Percentiles rank a stretch among this genome's conserved stretches.
Evolutionary conservation across 345 rosid genomes (phyloP).

Genomic region (Bretschneidera sinensis): DNA sequence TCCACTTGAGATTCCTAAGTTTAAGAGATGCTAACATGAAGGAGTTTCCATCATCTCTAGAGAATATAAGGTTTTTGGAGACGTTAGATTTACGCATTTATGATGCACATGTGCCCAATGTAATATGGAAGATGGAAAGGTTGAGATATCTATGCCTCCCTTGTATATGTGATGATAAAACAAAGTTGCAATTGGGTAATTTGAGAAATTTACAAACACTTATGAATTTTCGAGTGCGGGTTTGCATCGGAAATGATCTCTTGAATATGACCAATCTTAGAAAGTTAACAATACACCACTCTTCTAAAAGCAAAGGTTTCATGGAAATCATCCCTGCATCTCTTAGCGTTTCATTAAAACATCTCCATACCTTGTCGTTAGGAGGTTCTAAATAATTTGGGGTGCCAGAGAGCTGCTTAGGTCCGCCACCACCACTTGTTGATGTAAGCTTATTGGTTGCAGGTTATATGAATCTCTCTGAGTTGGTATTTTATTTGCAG

Average conservation of each 20-base stretch:
- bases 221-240: conserved; percentile 1
- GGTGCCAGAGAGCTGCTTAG: too few species aligned
- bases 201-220: conserved; percentile 14
- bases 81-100: conserved; percentile 10
- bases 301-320: background rate
- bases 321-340: conserved; percentile 10
- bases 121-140: conserved; percentile 13
- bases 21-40: background rate
- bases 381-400: too few species aligned
- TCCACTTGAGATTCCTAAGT: conserved; percentile 30
- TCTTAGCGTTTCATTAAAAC: background rate
- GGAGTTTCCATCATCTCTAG: conserved; percentile 15
- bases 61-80: conserved; percentile 6
- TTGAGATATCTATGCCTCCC: too few species aligned
- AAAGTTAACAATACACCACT: background rate
- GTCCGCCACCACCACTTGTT: conserved; percentile 6
- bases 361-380: too few species aligned
- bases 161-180: too few species aligned
- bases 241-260: background rate
- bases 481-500: conserved; percentile 14
- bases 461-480: conserved; percentile 14
- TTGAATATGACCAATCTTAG: background rate
- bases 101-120: conserved; percentile 6
- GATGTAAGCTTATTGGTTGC: conserved; percentile 4
- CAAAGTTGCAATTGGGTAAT: too few species aligned